phyloP scores from a whole-genome alignment of 2,329 filamentous ascomycete species.

The Exutisphaerella laricina region DNA sequence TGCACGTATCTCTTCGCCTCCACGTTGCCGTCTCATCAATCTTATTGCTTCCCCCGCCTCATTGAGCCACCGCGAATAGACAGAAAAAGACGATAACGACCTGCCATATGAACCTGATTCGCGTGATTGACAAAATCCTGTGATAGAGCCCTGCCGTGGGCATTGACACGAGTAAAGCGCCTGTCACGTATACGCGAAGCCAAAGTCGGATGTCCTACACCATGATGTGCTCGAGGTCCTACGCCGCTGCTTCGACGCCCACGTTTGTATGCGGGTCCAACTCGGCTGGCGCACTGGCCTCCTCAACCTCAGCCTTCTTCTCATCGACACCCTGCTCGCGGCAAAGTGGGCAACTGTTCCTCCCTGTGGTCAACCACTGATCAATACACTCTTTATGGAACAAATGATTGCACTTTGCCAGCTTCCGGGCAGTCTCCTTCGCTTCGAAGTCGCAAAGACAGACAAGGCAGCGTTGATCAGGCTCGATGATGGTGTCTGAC shows the following conservation, averaged over 20 bases:
- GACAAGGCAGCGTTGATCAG: constrained; percentile 56
- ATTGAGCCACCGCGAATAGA: no score
- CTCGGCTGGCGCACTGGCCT: not conserved
- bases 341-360: constrained; percentile 59
- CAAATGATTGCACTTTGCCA: constrained; percentile 59
- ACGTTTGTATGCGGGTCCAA: not conserved
- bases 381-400: constrained; percentile 67
- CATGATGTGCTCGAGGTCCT: no score
- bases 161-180: no score
- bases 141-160: not conserved
- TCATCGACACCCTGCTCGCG: constrained; percentile 55
- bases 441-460: constrained; percentile 62
- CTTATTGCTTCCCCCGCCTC: not conserved
- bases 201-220: no score
- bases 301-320: constrained; percentile 27
- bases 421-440: constrained; percentile 55
- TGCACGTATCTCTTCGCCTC: not conserved
- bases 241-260: not conserved
- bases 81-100: no score
- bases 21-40: not conserved
- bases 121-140: not conserved
- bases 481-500: constrained; percentile 29
- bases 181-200: no score
- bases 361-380: constrained; percentile 64
- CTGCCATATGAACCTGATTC: not conserved